Base-by-base conservation (phyloP, 768 basidiomycete genomes). In the Mycena belliarum region DNA sequence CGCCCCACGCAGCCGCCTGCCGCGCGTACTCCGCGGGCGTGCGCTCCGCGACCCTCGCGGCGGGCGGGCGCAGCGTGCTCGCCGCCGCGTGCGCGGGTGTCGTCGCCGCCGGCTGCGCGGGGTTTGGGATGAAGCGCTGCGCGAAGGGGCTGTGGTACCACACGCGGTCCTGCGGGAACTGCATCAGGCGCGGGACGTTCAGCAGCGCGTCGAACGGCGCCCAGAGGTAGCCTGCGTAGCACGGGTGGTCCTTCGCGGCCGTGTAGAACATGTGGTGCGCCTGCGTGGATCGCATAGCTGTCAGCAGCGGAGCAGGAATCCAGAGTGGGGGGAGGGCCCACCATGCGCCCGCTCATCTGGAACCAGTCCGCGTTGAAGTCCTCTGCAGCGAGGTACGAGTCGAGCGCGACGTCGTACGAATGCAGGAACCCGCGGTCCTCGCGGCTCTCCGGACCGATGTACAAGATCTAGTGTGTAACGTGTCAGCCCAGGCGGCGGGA, bases 201-300 rank as follows among this genome's bases (percentile, higher is more conserved):
- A 82, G 69, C 20, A 82, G 65, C 8, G 80, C 77, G 59, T 82
- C 78, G 55, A 82, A 81, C 16, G 81, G 80, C 37, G 75, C 79
- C 80, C 80, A 81, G 16, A 82, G 73, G 63, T 81, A 81, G 6
- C 80, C 80, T 28, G 77, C 70, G 61, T 82, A 82, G 61, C 80
- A 82, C 14, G 64, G 69, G 49, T 77, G 63, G 46, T 76, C 77
- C 42, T 69, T 68, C 52, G 82, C 49, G 32, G 74, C 78, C 4
- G 78, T 82, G 60, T 79, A 79, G 11, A 82, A 69, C 79, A 81
- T 82, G 57, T 82, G 81, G 52, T 82, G 80, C 7, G 79, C 81
- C 81, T 80, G 29, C 12, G 29, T 6, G 29, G 6, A 6, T 32
- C 29, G 29, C 12, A n/a, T n/a, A n/a, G n/a, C n/a, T n/a, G n/a